Evolutionary conservation across 2,329 filamentous ascomycete genomes (phyloP), one percentile per base, ranked within the genome.

Genomic region (Cercospora sp.): DNA sequence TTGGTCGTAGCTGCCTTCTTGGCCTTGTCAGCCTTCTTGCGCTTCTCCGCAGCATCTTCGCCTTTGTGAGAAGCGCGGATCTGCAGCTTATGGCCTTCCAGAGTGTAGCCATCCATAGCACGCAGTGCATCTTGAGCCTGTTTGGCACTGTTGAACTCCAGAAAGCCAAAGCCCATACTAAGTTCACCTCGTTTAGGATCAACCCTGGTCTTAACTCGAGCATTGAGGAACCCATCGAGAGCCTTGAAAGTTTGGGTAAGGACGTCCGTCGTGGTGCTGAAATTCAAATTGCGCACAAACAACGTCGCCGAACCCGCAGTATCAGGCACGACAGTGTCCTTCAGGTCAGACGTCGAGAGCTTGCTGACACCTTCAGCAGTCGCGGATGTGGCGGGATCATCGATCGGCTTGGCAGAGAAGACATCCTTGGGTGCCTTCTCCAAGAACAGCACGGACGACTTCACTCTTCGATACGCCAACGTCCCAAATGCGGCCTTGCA

Each of bases 91-190:
- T 99, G 93, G 20, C 89, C 91, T 71, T 97, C 93, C n/a, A 99
- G 86, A 45, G 88, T 88, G 79, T 92, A 88, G 10, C 93, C 93
- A 79, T 98, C 89, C 92, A 98, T 95, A n/a, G 89, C 87, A 73
- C 88, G 86, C 67, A 93, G 83, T 26, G 94, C 95, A 57, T 91
- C 90, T 72, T 92, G 87, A 0, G 95, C 94, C 75, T 94, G 87
- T 48, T 85, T 86, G 76, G 92, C 92, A 72, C 86, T 90, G 67
- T 86, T 87, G 81, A 98, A 99, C 75, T 97, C 93, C 68, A 93
- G 87, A 79, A 99, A 99, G 55, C 94, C 95, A 78, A 96, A 99
- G 42, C 95, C 95, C 94, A 98, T 97, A 78, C 94, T 97, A 64
- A 99, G 87, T 3, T 91, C 87, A 79, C 96, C 90, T 76, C 91